Evolutionary conservation across 345 rosid species (phyloP).

Genomic region (Syzygium oleosum): DNA sequence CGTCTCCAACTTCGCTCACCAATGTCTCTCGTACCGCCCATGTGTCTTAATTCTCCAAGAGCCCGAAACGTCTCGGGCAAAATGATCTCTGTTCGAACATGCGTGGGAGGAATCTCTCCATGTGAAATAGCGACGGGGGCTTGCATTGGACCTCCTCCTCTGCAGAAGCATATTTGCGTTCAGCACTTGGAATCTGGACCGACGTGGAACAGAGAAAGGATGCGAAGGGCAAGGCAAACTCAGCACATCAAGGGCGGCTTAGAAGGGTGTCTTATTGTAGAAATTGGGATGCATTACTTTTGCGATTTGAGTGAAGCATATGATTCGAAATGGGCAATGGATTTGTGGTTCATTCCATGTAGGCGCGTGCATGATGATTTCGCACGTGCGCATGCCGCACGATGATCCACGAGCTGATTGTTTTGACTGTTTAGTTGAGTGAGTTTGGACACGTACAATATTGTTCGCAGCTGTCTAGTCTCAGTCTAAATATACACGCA

Average conservation of each 20-base stretch:
- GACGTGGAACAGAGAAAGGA: neutral
- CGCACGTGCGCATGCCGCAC: neutral
- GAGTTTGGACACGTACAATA: neutral
- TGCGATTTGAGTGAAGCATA: neutral
- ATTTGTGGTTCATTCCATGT: neutral
- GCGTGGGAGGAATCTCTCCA: neutral
- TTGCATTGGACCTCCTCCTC: neutral
- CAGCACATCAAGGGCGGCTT: neutral
- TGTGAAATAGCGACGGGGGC: neutral
- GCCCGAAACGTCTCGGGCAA: neutral
- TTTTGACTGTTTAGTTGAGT: neutral
- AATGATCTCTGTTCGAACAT: neutral
- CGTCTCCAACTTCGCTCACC: neutral
- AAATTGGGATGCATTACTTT: neutral
- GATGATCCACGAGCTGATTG: neutral
- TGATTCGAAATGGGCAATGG: neutral
- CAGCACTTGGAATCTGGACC: neutral
- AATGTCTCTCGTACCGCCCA: neutral
- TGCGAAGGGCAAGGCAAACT: neutral
- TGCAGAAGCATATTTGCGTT: neutral
- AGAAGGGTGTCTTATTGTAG: neutral
- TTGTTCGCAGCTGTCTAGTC: neutral
- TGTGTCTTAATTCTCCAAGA: neutral
- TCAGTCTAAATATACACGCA: neutral
- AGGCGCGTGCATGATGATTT: neutral